Conservation (phyloP, 495 filamentous ascomycete genomes). For the Patellaria atrata region DNA sequence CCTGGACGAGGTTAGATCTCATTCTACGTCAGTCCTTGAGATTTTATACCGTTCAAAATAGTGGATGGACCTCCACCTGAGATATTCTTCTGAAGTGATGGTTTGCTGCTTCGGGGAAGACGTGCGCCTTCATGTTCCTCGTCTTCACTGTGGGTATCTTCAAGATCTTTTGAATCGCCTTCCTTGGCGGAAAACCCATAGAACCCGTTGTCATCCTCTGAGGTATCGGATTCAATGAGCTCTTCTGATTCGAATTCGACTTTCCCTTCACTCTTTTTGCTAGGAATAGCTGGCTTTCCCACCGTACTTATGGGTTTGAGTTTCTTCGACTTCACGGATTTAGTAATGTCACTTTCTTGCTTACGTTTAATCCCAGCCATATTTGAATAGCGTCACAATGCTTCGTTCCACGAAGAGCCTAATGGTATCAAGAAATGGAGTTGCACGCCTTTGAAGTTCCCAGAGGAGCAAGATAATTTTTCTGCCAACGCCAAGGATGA, state of each 20-base stretch:
- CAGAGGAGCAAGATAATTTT: not conserved
- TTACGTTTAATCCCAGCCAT: constrained; percentile 19
- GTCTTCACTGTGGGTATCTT: not conserved
- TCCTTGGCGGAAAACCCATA: constrained; percentile 19
- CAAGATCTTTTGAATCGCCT: not conserved
- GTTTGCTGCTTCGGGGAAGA: no score
- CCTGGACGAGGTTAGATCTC: no score
- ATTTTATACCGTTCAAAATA: not conserved
- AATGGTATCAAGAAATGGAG: no score
- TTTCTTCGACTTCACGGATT: constrained; percentile 9
- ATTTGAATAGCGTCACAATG: not conserved
- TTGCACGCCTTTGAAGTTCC: no score
- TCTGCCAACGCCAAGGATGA: constrained; percentile 1
- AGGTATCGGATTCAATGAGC: constrained; percentile 21
- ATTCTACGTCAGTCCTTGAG: no score
- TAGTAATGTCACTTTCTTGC: constrained; percentile 2
- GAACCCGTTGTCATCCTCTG: constrained; percentile 21
- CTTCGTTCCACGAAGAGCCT: no score
- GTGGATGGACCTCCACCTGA: not conserved
- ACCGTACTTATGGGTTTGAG: constrained; percentile 9
- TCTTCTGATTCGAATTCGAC: constrained; percentile 9
- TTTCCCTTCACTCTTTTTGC: constrained; percentile 7
- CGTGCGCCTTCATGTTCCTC: not conserved
- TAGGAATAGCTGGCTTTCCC: constrained; percentile 4
- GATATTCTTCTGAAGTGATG: constrained; percentile 1